These are phyloP conservation scores for Nakaseomyces nivariensis DNA, from an alignment of 1,139 yeast genomes.

Conservation along the genomic window DNA sequence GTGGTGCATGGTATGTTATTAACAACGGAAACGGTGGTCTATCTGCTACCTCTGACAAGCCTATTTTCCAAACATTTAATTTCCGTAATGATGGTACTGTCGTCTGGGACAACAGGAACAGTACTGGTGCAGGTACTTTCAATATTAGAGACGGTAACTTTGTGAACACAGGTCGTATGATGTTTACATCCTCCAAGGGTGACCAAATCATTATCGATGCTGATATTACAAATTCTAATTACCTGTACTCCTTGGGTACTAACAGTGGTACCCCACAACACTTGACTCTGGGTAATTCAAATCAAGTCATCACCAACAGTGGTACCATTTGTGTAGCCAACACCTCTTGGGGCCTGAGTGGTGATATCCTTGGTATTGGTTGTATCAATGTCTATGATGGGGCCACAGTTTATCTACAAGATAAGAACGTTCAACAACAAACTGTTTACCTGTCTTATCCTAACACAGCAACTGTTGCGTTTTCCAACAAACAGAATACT, in stretches of 20 bases:
- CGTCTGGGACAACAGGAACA: neutral
- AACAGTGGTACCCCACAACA: neutral
- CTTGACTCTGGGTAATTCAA: neutral
- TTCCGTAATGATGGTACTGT: neutral
- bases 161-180: neutral
- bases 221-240: neutral
- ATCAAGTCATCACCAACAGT: neutral
- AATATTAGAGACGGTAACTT: neutral
- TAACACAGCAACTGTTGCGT: neutral
- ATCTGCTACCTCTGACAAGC: neutral
- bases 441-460: neutral
- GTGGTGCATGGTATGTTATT: neutral
- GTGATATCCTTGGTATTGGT: slow-evolving; percentile 1
- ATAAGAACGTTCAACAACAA: neutral
- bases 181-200: neutral
- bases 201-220: neutral
- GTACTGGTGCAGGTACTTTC: neutral
- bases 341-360: neutral
- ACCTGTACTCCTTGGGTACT: neutral
- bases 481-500: neutral
- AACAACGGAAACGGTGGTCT: neutral
- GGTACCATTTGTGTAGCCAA: slow-evolving; percentile 3
- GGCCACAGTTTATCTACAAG: neutral
- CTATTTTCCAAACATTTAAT: neutral
- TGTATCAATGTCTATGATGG: neutral